These are phyloP conservation scores for Neurospora intermedia DNA, from an alignment of 495 filamentous ascomycete species.

Conservation along the genomic window DNA sequence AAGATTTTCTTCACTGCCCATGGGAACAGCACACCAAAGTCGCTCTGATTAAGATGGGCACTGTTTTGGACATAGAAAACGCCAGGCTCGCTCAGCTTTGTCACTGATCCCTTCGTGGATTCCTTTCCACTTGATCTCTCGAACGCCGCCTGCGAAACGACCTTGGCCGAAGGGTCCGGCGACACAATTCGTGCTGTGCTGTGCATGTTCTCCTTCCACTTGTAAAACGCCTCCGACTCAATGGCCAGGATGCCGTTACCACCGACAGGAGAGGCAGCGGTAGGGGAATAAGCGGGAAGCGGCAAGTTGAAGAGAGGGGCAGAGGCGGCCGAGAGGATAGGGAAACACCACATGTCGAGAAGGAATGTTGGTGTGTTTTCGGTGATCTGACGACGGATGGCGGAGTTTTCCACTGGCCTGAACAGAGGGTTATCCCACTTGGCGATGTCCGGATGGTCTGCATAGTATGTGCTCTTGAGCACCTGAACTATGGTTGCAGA, in stretches of 20 bases:
- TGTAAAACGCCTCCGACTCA: conserved; percentile 59
- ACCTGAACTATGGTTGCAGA: conserved; percentile 60
- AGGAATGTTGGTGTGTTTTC: conserved; percentile 47
- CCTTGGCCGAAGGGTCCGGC: conserved; percentile 27
- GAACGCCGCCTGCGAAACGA: conserved; percentile 11
- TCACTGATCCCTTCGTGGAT: not conserved
- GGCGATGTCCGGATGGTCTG: conserved; percentile 21
- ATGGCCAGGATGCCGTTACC: conserved; percentile 47
- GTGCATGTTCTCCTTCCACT: conserved; percentile 56
- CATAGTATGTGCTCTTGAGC: conserved; percentile 60
- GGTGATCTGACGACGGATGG: conserved; percentile 51
- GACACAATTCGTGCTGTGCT: conserved; percentile 48
- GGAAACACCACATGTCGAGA: conserved; percentile 66
- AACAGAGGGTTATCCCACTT: conserved; percentile 32
- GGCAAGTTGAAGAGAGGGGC: conserved; percentile 50
- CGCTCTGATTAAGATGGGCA: conserved; percentile 63
- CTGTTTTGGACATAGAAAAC: conserved; percentile 53
- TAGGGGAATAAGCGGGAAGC: conserved; percentile 49
- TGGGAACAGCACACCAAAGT: conserved; percentile 72
- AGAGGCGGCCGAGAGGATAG: conserved; percentile 45
- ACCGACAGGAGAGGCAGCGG: conserved; percentile 24
- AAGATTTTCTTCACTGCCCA: conserved; percentile 48
- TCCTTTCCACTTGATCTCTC: not conserved
- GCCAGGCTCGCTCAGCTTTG: conserved; percentile 28
- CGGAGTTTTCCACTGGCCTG: conserved; percentile 34